Evolutionary conservation across 441 rosid species (phyloP).

Genomic region (Arabidopsis hybrid): DNA sequence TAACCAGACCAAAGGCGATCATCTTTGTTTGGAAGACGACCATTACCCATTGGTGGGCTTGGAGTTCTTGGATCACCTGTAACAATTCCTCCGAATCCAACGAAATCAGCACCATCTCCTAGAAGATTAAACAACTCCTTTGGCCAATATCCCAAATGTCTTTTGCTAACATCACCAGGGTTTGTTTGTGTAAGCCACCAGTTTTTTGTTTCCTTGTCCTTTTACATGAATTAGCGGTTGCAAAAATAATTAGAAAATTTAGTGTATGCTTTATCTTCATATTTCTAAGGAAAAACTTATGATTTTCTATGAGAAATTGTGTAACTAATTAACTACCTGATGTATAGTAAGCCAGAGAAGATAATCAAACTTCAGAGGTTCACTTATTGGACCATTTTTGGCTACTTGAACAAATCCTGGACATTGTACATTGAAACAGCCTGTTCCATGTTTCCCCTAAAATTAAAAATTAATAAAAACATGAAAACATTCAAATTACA

Average conservation of each 20-base stretch:
- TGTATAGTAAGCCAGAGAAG: neutral
- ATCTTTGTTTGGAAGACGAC: neutral
- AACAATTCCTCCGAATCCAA: constrained; percentile 2
- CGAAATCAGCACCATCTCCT: neutral
- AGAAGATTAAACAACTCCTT: constrained; percentile 3
- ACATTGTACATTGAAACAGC: neutral
- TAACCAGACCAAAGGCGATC: neutral
- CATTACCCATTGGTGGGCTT: neutral
- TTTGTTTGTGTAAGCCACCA: neutral
- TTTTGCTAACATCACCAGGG: neutral
- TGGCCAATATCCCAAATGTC: neutral
- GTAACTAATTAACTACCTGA: neutral
- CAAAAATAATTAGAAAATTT: neutral
- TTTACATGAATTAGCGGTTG: neutral
- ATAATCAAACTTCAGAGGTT: neutral
- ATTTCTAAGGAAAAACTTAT: neutral
- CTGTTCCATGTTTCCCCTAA: neutral
- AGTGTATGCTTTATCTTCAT: neutral
- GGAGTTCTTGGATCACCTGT: neutral
- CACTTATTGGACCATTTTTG: neutral
- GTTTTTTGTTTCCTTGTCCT: neutral
- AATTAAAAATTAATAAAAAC: neutral
- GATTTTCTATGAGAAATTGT: neutral
- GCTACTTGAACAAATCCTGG: neutral
- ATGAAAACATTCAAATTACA: neutral